Percentiles rank a stretch among this genome's conserved stretches.
These are phyloP conservation scores for Aurantiochytrium sp. DNA, from an alignment of 108 stramenopile genomes.

Conservation along the genomic window DNA sequence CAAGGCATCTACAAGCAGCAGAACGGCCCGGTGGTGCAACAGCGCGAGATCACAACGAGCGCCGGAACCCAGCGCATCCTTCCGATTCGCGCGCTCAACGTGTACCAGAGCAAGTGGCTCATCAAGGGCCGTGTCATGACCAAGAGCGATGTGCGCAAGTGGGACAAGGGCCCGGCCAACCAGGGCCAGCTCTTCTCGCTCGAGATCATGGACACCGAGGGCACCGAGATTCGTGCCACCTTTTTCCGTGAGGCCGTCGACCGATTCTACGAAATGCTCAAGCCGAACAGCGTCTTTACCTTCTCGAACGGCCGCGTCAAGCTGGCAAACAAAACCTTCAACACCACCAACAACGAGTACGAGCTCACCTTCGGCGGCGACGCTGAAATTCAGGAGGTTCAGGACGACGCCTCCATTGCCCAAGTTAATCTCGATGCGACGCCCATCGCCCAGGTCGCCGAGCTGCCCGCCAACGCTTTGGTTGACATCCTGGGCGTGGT, in stretches of 20 bases:
- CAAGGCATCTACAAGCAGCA: not conserved
- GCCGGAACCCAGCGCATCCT: not conserved
- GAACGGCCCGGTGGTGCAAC: not conserved
- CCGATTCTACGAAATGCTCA: slow-evolving; percentile 26
- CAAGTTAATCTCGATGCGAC: slow-evolving; percentile 40
- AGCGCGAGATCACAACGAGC: not conserved
- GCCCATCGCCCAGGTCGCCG: slow-evolving; percentile 42
- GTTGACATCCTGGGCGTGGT: slow-evolving; percentile 39
- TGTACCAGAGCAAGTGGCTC: slow-evolving; percentile 54
- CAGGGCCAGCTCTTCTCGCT: slow-evolving; percentile 53
- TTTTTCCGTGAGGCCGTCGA: slow-evolving; percentile 48
- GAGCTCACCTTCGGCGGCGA: slow-evolving; percentile 55
- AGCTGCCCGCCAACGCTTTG: not conserved
- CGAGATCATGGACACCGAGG: slow-evolving; percentile 55
- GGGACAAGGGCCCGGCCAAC: slow-evolving; percentile 43
- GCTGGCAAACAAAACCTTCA: slow-evolving; percentile 44
- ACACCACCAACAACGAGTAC: slow-evolving; percentile 49
- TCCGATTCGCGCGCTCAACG: slow-evolving; percentile 53
- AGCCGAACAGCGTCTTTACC: not conserved
- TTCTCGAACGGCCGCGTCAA: not conserved
- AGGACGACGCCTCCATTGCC: slow-evolving; percentile 46
- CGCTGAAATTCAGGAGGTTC: slow-evolving; percentile 34
- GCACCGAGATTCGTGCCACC: slow-evolving; percentile 58
- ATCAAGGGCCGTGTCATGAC: slow-evolving; percentile 45
- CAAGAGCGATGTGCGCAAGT: slow-evolving; percentile 54